These are phyloP conservation scores for Suillus weaverae DNA, from an alignment of 768 basidiomycete genomes.

Conservation along the genomic window DNA sequence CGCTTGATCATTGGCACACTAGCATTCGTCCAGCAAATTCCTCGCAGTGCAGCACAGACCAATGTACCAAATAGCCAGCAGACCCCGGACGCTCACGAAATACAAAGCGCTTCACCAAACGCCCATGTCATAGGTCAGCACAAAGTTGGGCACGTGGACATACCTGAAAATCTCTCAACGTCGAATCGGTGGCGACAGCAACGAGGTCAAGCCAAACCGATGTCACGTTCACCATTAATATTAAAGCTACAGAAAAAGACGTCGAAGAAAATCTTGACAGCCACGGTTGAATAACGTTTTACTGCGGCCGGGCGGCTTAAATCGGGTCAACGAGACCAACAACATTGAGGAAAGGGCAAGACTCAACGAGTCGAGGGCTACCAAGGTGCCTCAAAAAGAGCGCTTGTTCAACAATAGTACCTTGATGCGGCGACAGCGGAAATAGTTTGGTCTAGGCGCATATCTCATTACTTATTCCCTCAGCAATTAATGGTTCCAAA, in stretches of 20 bases:
- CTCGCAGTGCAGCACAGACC: background rate
- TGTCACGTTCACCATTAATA: background rate
- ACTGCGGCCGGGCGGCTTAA: background rate
- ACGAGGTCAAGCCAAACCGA: background rate
- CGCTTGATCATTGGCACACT: background rate
- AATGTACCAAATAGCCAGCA: background rate
- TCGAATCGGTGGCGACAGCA: background rate
- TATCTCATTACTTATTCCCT: constrained; percentile 3
- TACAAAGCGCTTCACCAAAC: background rate
- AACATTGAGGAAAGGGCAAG: background rate
- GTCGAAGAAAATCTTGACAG: background rate
- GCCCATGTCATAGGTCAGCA: background rate
- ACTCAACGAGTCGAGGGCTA: constrained; percentile 1
- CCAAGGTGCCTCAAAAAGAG: background rate
- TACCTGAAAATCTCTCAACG: background rate
- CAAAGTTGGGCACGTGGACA: background rate
- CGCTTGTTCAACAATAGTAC: background rate
- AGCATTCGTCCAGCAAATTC: background rate
- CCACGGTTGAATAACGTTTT: background rate
- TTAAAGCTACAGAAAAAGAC: background rate
- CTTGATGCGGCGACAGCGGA: background rate
- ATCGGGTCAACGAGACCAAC: constrained; percentile 4
- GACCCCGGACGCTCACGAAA: background rate
- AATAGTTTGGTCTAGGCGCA: background rate
- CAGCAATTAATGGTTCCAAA: background rate